Evolutionary conservation across 345 rosid species (phyloP), one percentile per base, ranked within the genome.

Genomic region (Eucalyptus marginata): DNA sequence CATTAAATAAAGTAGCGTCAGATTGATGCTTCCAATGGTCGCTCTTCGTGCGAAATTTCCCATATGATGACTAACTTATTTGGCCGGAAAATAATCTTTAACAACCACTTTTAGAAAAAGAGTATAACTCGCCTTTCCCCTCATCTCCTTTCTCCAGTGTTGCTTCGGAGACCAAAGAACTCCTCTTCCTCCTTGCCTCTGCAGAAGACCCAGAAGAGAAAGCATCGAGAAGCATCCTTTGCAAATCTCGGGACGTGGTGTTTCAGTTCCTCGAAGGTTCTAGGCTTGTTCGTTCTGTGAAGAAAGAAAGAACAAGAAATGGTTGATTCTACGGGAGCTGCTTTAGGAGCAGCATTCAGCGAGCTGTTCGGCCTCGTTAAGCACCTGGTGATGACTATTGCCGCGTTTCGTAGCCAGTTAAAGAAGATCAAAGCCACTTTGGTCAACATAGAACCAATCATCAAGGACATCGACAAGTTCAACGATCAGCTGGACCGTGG

Each of bases 1-100:
- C 31, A 59, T 12, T 1, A 27, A 27, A 25, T 25, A 25, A 59
- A 59, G 64, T 29, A 58, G 64, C 5, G 64, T 25, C 64, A 10
- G 29, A 56, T 0, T 29, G 64, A 24, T 10, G 31, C n/a, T 5
- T 27, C 0, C n/a, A 59, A 0, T 24, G 64, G 29, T 58, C 27
- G 29, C 66, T 25, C 31, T 29, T 62, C 71, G 2, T 13, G 13
- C 17, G 33, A 62, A 62, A 62, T 18, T 62, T 62, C 68, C 71
- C 31, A 27, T 25, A 5, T 12, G 66, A 59, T 25, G 66, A 59
- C 31, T 1, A 25, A 12, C 31, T 27, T 27, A 62, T 62, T 4
- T 62, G 33, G 33, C 62, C 27, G 27, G 29, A 56, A 52, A 18
- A 50, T 1, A 52, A 52, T 52, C 58, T 52, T 7, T 52, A 52